Evolutionary conservation across 2,329 filamentous ascomycete species (phyloP).

Genomic region (Sarocladiaceae sp.): DNA sequence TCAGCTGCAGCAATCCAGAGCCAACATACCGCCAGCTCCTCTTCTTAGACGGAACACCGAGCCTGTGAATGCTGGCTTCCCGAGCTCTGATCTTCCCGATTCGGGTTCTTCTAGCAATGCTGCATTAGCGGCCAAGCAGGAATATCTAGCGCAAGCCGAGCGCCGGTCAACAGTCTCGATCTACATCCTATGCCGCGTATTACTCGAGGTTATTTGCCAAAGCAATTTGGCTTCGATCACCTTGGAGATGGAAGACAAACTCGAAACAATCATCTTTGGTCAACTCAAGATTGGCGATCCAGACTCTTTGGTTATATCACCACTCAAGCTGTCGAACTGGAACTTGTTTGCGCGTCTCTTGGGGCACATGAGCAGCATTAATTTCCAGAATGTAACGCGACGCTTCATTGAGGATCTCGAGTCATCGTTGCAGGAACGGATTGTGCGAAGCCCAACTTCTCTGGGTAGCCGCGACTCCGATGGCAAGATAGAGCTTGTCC

Average conservation of each 20-base stretch:
- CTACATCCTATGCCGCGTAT: conserved; percentile 88
- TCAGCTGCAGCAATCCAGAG: conserved; percentile 51
- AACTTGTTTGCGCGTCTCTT: conserved; percentile 87
- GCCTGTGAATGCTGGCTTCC: conserved; percentile 47
- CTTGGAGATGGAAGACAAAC: conserved; percentile 85
- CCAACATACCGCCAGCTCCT: conserved; percentile 38
- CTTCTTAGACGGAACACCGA: conserved; percentile 72
- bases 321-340: conserved; percentile 91
- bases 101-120: conserved; percentile 28
- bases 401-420: conserved; percentile 82
- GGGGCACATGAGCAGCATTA: conserved; percentile 93
- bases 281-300: conserved; percentile 87
- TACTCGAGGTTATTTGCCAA: conserved; percentile 91
- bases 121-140: conserved; percentile 53
- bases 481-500: conserved; percentile 77
- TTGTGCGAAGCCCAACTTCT: conserved; percentile 57
- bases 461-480: conserved; percentile 63
- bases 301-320: conserved; percentile 72
- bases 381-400: conserved; percentile 78
- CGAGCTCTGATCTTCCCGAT: conserved; percentile 20
- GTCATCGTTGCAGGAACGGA: conserved; percentile 69
- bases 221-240: conserved; percentile 80
- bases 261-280: conserved; percentile 95
- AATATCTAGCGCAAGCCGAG: conserved; percentile 75
- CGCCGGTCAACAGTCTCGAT: conserved; percentile 91